Conservation (phyloP, 73 alveolate genomes). For the Diophrys sp. region DNA sequence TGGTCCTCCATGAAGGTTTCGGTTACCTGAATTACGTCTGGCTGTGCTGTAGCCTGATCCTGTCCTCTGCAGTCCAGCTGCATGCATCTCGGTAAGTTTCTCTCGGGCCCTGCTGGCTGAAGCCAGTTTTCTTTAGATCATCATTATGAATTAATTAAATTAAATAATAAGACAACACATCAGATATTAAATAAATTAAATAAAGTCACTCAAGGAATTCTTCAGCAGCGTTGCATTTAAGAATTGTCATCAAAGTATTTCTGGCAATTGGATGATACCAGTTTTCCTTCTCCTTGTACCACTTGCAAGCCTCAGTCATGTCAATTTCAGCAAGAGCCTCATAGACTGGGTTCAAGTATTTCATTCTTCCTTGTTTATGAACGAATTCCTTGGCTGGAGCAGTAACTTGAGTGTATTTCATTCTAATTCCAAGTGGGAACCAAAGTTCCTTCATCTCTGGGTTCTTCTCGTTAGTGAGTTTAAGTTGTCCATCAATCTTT, state of each 20-base stretch:
- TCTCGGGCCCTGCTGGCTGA: too few relatives aligned
- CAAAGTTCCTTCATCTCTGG: constrained; percentile 44
- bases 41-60: too few relatives aligned
- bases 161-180: not conserved
- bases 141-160: not conserved
- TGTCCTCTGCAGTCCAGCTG: too few relatives aligned
- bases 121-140: too few relatives aligned
- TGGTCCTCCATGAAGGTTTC: too few relatives aligned
- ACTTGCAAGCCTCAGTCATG: constrained; percentile 21
- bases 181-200: too few relatives aligned
- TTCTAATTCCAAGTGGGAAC: constrained; percentile 36
- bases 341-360: constrained; percentile 32
- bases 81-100: too few relatives aligned
- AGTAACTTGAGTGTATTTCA: constrained; percentile 4
- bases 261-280: constrained; percentile 60
- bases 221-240: not conserved
- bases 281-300: constrained; percentile 15
- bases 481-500: constrained; percentile 27
- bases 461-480: constrained; percentile 3
- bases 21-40: too few relatives aligned
- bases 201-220: not conserved
- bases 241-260: constrained; percentile 14
- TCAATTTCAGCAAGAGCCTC: constrained; percentile 13
- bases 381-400: not conserved
- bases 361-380: constrained; percentile 25